Evolutionary conservation across 768 basidiomycete genomes (phyloP), one percentile per base, ranked within the genome.

Genomic region (Cystobasidiopsis lactophilus): DNA sequence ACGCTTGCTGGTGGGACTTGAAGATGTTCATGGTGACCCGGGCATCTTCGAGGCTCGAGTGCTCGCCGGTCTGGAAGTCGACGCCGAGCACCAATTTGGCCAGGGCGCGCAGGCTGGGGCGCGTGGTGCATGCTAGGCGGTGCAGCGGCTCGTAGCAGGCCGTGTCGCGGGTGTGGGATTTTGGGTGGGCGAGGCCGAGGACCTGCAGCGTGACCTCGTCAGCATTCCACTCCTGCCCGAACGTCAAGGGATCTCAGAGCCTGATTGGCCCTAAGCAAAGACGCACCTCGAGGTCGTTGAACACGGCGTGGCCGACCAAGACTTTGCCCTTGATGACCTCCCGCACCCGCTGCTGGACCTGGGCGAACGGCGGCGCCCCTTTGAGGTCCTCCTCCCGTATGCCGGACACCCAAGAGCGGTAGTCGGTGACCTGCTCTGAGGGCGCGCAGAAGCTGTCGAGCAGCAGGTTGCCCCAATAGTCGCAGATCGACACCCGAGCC

Each of bases 1-100:
- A 95, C 40, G 75, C 72, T 46, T 76, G 77, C 59, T 81, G 78
- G 66, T 88, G 74, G 18, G 89, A 62, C 5, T 85, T 74, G 65
- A 81, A 95, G 38, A 95, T 70, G 0, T 85, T 86, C 85, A 96
- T 93, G 0, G 88, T 83, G 0, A 88, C 91, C 48, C 88, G 75
- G 0, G 89, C 85, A 64, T 96, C 89, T 18, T 76, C 82, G 3
- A 93, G 88, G 66, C 84, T 86, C 33, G 75, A 81, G 65, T 95
- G 91, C 60, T 93, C 84, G 10, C 85, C 88, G n/a, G 69, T 66
- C 65, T 96, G 89, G 52, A 95, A 9, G 18, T 74, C 71, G 1
- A 85, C 59, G 1, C 73, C 80, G 1, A 95, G 66, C 57, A 88
- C 82, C 58, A 84, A 74, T 60, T 77, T 74, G 2, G 82, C 80